These are phyloP conservation scores for Cryptomeria japonica DNA, from an alignment of 75 land plant genomes.

Conservation along the genomic window DNA sequence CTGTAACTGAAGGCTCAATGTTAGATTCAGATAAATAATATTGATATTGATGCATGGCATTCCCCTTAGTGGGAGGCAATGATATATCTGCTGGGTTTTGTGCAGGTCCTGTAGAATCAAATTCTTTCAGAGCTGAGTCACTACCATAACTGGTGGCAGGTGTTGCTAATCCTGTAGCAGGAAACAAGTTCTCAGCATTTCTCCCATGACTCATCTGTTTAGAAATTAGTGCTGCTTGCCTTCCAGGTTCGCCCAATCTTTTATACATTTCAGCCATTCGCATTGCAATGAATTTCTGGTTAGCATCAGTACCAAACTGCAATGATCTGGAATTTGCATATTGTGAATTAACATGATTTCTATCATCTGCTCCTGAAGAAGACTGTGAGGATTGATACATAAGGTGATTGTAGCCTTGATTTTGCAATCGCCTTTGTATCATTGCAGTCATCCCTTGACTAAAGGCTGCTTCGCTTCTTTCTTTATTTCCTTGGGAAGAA, in stretches of 20 bases:
- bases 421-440: not conserved
- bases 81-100: not conserved
- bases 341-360: constrained; percentile 2
- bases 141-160: not conserved
- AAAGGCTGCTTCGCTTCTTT: constrained; percentile 6
- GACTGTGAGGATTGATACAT: constrained; percentile 4
- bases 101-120: not conserved
- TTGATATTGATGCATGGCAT: not conserved
- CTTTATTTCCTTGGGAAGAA: not conserved
- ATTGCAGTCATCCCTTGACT: not conserved
- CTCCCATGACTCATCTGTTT: constrained; percentile 1
- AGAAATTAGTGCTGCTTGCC: not conserved
- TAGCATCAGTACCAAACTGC: constrained; percentile 3
- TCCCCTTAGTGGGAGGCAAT: not conserved
- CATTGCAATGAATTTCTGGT: not conserved
- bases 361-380: constrained; percentile 9
- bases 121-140: constrained; percentile 2
- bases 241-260: not conserved
- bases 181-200: constrained; percentile 1
- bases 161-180: not conserved
- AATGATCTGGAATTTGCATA: not conserved
- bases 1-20: not conserved
- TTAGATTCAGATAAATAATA: constrained; percentile 8
- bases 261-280: constrained; percentile 3
- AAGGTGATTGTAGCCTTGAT: constrained; percentile 1